These are phyloP conservation scores for Daldinia sp. DNA, from an alignment of 2,329 filamentous ascomycete genomes.

Conservation along the genomic window DNA sequence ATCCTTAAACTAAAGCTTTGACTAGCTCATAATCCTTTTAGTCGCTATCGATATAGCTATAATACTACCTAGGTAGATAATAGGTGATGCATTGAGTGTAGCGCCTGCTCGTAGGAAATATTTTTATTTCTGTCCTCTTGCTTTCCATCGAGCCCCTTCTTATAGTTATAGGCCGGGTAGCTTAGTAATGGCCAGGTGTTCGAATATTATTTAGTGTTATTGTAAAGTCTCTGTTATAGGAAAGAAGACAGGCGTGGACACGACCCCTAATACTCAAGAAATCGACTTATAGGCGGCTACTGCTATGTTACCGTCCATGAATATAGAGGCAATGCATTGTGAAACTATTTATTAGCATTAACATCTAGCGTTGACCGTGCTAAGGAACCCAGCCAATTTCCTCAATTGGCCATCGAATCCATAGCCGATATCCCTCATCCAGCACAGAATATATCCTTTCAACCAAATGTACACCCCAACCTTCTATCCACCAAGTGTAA, in stretches of 20 bases:
- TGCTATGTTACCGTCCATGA: neutral
- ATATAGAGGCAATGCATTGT: neutral
- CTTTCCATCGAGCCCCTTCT: no score
- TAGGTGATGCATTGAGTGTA: no score
- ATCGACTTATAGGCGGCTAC: neutral
- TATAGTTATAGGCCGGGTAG: no score
- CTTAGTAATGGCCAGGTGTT: no score
- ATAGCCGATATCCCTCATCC: conserved; percentile 40
- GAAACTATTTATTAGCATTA: neutral
- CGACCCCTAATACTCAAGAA: no score
- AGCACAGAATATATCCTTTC: conserved; percentile 42
- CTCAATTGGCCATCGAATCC: conserved; percentile 46
- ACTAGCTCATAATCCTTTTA: neutral
- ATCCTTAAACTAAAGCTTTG: neutral
- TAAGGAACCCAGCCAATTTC: conserved; percentile 43
- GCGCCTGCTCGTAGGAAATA: no score
- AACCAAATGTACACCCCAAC: conserved; percentile 43
- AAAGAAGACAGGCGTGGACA: no score
- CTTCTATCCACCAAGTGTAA: conserved; percentile 44
- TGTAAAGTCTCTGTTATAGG: no score
- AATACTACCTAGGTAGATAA: neutral
- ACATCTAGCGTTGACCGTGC: neutral
- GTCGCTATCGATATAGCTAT: neutral
- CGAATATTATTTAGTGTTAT: no score
- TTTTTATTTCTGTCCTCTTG: no score